Evolutionary conservation across 2,329 filamentous ascomycete genomes (phyloP).

Genomic region (Penicillium freii): DNA sequence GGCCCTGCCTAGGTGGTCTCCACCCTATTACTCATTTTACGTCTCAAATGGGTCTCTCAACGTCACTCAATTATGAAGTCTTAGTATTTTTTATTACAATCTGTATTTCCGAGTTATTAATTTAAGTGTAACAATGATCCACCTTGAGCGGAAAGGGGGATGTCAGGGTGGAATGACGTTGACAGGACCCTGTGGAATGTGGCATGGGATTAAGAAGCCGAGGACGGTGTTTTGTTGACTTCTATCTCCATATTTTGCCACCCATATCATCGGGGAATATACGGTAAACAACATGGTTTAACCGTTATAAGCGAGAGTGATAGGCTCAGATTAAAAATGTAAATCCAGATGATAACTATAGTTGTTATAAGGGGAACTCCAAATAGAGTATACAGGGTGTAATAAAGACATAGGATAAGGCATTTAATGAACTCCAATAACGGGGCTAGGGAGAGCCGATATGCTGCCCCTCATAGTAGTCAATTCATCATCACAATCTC

Average conservation of each 20-base stretch:
- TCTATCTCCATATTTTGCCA: not conserved
- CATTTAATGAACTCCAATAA: not conserved
- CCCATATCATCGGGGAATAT: not conserved
- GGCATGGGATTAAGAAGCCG: not conserved
- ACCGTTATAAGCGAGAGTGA: not conserved
- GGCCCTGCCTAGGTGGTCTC: not conserved
- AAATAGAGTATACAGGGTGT: not conserved
- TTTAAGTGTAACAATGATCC: slow-evolving; percentile 2
- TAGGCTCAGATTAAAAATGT: not conserved
- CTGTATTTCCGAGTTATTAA: not conserved
- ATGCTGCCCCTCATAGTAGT: not conserved
- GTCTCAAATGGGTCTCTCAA: slow-evolving; percentile 2
- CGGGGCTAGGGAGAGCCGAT: not conserved
- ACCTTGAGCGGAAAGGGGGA: not conserved
- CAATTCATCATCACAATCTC: not conserved
- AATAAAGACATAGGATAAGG: no score
- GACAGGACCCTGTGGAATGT: slow-evolving; percentile 2
- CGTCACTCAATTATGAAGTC: slow-evolving; percentile 3
- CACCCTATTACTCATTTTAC: slow-evolving; percentile 6
- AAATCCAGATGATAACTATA: not conserved
- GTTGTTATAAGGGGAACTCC: not conserved
- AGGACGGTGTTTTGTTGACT: not conserved
- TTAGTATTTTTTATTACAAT: not conserved
- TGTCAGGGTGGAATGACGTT: slow-evolving; percentile 4
- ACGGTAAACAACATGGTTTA: not conserved